phyloP scores from a whole-genome alignment of 164 flowering plant species.

The Macadamia integrifolia region DNA sequence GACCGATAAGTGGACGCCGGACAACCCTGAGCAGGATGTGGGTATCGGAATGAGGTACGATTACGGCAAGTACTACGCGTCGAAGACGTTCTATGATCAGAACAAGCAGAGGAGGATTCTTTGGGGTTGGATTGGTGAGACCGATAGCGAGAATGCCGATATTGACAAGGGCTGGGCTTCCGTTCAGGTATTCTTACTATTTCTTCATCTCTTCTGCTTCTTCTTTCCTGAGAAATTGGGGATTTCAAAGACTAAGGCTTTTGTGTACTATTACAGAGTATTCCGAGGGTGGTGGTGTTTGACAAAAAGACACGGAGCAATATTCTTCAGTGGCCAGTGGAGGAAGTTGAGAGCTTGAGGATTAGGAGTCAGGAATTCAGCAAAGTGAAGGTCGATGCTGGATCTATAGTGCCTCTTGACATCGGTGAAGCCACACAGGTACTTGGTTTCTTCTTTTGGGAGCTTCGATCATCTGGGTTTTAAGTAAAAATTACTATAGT shows the following conservation, averaged over 20 bases:
- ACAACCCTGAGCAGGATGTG: conserved; percentile 55
- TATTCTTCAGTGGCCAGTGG: conserved; percentile 78
- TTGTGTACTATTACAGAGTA: conserved; percentile 25
- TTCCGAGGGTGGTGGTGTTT: conserved; percentile 63
- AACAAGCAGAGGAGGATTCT: conserved; percentile 53
- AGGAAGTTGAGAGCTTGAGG: conserved; percentile 72
- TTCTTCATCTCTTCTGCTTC: not conserved
- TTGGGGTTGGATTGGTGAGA: conserved; percentile 85
- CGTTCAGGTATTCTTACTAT: conserved; percentile 38
- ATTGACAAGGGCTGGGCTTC: conserved; percentile 67
- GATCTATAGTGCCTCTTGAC: conserved; percentile 42
- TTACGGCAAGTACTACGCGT: conserved; percentile 77
- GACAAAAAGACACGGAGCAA: conserved; percentile 60
- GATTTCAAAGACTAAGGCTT: too few species aligned
- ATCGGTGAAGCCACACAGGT: conserved; percentile 50
- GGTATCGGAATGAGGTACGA: conserved; percentile 67
- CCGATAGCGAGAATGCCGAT: conserved; percentile 61
- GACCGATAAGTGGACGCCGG: conserved; percentile 53
- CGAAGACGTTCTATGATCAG: conserved; percentile 79
- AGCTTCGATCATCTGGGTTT: too few species aligned
- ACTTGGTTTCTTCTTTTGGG: too few species aligned
- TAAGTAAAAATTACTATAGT: too few species aligned
- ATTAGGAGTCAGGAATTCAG: conserved; percentile 23
- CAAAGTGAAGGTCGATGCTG: conserved; percentile 35
- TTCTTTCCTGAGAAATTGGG: too few species aligned